Percentiles rank a stretch among this genome's conserved stretches.
These are phyloP conservation scores for Globisporangium spinosum DNA, from an alignment of 352 stramenopile species.

Conservation along the genomic window DNA sequence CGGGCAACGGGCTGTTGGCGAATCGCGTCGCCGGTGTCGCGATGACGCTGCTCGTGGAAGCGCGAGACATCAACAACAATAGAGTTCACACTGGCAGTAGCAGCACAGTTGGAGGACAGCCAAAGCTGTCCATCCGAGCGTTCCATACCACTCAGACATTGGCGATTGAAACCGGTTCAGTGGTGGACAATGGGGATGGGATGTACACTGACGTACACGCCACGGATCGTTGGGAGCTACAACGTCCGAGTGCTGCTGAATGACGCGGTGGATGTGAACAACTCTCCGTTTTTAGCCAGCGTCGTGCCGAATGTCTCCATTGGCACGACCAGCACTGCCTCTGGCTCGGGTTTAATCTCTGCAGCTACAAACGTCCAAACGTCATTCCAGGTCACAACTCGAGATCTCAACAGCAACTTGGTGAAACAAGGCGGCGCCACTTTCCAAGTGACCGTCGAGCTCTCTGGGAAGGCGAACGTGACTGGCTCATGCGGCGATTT, in stretches of 20 bases:
- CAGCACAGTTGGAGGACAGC: neutral
- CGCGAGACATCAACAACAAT: conserved; percentile 55
- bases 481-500: conserved; percentile 46
- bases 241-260: conserved; percentile 42
- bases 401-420: conserved; percentile 54
- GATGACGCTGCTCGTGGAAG: conserved; percentile 38
- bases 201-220: conserved; percentile 47
- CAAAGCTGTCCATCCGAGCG: conserved; percentile 33
- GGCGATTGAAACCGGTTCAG: conserved; percentile 28
- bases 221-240: conserved; percentile 40
- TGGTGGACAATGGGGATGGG: conserved; percentile 47
- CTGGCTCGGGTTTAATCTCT: conserved; percentile 29
- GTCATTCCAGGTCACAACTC: conserved; percentile 51
- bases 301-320: conserved; percentile 44
- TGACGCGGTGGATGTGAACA: conserved; percentile 35
- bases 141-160: conserved; percentile 25
- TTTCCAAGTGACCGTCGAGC: conserved; percentile 36
- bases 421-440: conserved; percentile 37
- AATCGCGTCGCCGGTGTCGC: conserved; percentile 44
- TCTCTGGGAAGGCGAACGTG: conserved; percentile 33
- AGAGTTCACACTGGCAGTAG: conserved; percentile 38
- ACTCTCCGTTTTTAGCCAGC: conserved; percentile 57
- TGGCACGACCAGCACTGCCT: conserved; percentile 38
- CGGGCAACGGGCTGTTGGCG: conserved; percentile 37
- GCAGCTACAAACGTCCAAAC: conserved; percentile 57